Evolutionary conservation across 2,329 filamentous ascomycete genomes (phyloP), one percentile per base, ranked within the genome.

Genomic region (Penicillium sp.): DNA sequence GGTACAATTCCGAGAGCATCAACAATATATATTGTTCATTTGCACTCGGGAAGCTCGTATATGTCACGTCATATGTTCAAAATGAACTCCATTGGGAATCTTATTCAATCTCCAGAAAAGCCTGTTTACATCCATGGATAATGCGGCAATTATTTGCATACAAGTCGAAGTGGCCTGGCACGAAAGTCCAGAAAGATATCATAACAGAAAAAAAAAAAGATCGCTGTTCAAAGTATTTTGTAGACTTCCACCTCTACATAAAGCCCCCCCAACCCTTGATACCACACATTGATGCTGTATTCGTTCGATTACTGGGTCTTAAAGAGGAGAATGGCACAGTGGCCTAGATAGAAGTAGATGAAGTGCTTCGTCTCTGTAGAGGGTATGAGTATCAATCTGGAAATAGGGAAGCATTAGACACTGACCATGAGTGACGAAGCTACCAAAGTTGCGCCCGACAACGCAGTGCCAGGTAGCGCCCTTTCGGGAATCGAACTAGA

Each of bases 381-480:
- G 35, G 41, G 8, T 3, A 44, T 54, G 22, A 61, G 70, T 53
- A 51, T 51, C 14, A 22, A 18, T 46, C 5, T 2, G 18, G 11
- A 15, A 14, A 37, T 2, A 6, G 29, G 14, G 18, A n/a, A 29
- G 11, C 5, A 12, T n/a, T 40, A 8, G 25, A 18, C 7, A 15
- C 84, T 58, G 84, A 96, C 92, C 92, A 72, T 99, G 94, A 40
- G 94, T 99, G 49, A 99, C 94, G 68, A 97, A 99, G 79, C 93
- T 97, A 67, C 94, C 94, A 79, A 99, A 99, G 82, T 99, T 97
- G 66, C 94, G 85, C 61, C 94, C 94, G 31, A 99, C 94, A 66
- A 99, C 97, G 79, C 94, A 99, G 79, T 99, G 94, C 94, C 93
- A 99, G 74, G 94, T 99, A 60, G 93, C 92, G 33, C 94, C 94